Evolutionary conservation across 1,284 basidiomycete species (phyloP).

Genomic region (Microbotryum saponariae): DNA sequence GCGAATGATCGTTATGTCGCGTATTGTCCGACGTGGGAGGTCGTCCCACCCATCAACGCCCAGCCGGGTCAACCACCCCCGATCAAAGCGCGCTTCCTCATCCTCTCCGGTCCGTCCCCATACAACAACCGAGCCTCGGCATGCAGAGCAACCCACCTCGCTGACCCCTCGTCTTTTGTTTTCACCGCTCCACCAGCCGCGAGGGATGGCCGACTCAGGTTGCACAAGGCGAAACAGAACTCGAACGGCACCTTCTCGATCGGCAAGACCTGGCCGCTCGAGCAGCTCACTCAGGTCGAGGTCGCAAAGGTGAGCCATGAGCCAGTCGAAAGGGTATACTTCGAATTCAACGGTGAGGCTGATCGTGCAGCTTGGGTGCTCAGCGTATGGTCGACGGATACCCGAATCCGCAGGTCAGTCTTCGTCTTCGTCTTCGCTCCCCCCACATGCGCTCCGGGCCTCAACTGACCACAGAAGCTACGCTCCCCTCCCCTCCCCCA

Average conservation of each 20-base stretch:
- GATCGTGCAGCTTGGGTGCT: not conserved
- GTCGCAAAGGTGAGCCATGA: slow-evolving; percentile 58
- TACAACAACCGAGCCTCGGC: too few species aligned
- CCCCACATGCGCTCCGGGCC: not conserved
- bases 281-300: slow-evolving; percentile 71
- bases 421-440: not conserved
- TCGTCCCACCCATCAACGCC: slow-evolving; percentile 42
- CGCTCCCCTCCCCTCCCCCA: not conserved
- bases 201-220: slow-evolving; percentile 30
- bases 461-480: not conserved
- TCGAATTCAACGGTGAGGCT: too few species aligned
- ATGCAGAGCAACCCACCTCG: too few species aligned
- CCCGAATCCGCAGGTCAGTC: not conserved
- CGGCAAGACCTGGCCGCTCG: slow-evolving; percentile 90
- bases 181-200: not conserved
- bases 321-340: too few species aligned
- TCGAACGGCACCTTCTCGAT: slow-evolving; percentile 91
- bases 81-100: slow-evolving; percentile 34
- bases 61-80: slow-evolving; percentile 1
- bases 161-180: too few species aligned
- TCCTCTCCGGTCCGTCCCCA: slow-evolving; percentile 30
- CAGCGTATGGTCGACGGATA: slow-evolving; percentile 12
- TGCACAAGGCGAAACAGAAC: slow-evolving; percentile 96
- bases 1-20: slow-evolving; percentile 69
- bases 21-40: slow-evolving; percentile 84